Evolutionary conservation across 495 filamentous ascomycete genomes (phyloP), one percentile per base, ranked within the genome.

Genomic region (Immersiella caudata): DNA sequence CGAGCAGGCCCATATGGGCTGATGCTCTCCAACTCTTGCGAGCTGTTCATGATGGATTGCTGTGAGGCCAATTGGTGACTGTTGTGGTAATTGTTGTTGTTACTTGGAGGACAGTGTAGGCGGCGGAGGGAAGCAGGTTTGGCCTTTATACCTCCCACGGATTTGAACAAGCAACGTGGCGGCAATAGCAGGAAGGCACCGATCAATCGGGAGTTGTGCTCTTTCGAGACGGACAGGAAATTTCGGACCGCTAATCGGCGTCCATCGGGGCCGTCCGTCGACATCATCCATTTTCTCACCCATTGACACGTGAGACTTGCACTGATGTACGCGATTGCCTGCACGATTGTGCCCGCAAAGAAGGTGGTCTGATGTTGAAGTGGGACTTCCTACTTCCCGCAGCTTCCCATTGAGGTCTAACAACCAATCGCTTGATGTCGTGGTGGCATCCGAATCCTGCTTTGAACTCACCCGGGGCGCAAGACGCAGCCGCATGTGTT

Each of bases 1-100:
- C 89, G 85, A 73, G 89, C 88, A 22, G 77, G 73, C 68, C 89
- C 89, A 76, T 86, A 90, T 8, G 88, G 79, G 60, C 83, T 84
- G 75, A 90, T 87, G 76, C 81, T 88, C 68, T 80, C 75, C 64
- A 79, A 72, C 62, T 80, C 73, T 60, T 71, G 71, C 63, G 73
- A 65, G 65, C 79, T 77, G 64, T 77, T 63, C 79, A 81, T 81
- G 58, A 63, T 73, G 59, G 59, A 35, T 18, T 52, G 27, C n/a
- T 58, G 27, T 2, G 21, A 21, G 14, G 51, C 29, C 50, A 29
- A 52, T 55, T 29, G 62, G 4, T 54, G 22, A 49, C 18, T 54
- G 62, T 64, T n/a, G 9, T 64, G 50, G 50, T 46, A 40, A 26
- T 18, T 18, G 49, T 46, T 27, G 20, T 25, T n/a, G 29, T 22